Percentiles rank a stretch among this genome's conserved stretches.
Conservation (phyloP, 164 flowering plant genomes). For the Annona squamosa region DNA sequence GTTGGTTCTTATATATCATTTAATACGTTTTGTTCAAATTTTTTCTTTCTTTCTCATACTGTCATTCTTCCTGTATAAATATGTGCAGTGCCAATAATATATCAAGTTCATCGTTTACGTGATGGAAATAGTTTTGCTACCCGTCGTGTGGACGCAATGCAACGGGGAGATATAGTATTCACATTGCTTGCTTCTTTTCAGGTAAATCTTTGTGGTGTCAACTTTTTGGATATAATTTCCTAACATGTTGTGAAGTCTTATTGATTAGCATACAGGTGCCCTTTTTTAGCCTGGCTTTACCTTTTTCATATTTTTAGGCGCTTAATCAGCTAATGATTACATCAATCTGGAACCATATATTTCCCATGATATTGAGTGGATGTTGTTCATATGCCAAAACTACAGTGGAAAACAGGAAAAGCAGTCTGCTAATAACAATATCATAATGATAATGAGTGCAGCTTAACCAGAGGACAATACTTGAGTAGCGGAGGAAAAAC, state of each 20-base stretch:
- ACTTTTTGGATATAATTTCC: neutral
- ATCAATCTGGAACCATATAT: neutral
- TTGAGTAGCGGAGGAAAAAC: too few relatives aligned
- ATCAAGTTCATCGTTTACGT: slow-evolving; percentile 72
- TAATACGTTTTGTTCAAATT: too few relatives aligned
- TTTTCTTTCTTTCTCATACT: neutral
- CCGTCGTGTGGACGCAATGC: slow-evolving; percentile 84
- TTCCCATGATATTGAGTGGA: too few relatives aligned
- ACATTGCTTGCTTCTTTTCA: slow-evolving; percentile 88
- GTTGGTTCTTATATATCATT: neutral
- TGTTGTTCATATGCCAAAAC: neutral
- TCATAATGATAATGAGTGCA: too few relatives aligned
- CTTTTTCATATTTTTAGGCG: neutral
- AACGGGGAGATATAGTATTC: slow-evolving; percentile 71
- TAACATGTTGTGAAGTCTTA: neutral
- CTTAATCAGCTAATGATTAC: neutral
- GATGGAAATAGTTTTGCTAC: slow-evolving; percentile 94
- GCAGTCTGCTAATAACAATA: too few relatives aligned
- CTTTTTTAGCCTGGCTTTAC: too few relatives aligned
- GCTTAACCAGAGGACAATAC: too few relatives aligned
- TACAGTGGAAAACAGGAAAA: too few relatives aligned
- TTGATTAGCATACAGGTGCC: neutral
- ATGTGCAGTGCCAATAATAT: slow-evolving; percentile 78
- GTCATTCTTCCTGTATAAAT: neutral
- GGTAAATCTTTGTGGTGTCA: slow-evolving; percentile 22